These are phyloP conservation scores for Vitis vinifera DNA, from an alignment of 164 flowering plant genomes.

Conservation along the genomic window DNA sequence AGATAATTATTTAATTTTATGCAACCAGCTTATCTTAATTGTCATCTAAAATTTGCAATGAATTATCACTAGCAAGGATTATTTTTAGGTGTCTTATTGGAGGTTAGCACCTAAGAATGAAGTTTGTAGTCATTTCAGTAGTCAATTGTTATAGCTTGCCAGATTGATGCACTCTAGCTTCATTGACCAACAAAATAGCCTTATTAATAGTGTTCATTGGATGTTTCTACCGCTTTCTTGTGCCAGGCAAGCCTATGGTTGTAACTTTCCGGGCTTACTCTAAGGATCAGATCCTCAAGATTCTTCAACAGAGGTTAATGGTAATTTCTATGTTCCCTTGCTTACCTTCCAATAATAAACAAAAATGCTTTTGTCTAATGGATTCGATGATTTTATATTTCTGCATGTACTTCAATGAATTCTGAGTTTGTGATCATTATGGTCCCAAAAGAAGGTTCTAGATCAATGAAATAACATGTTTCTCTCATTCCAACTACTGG, in stretches of 20 bases:
- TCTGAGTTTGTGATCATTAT: background rate
- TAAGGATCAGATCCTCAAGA: slow-evolving; percentile 76
- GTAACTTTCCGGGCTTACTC: slow-evolving; percentile 87
- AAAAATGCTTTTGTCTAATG: background rate
- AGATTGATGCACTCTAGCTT: too few species aligned
- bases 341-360: background rate
- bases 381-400: background rate
- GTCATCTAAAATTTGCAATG: too few species aligned
- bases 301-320: slow-evolving; percentile 81
- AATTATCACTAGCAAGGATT: too few species aligned
- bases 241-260: slow-evolving; percentile 80
- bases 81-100: too few species aligned
- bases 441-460: background rate
- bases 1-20: too few species aligned
- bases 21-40: too few species aligned
- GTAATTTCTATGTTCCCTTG: slow-evolving; percentile 36
- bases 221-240: slow-evolving; percentile 7
- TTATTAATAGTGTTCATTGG: background rate
- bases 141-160: too few species aligned
- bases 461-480: background rate
- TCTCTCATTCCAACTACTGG: background rate
- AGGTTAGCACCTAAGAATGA: too few species aligned
- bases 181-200: too few species aligned
- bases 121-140: too few species aligned
- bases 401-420: background rate